Evolutionary conservation across 164 flowering plant genomes (phyloP), one percentile per base, ranked within the genome.

Genomic region (Chimonanthus salicifolius): DNA sequence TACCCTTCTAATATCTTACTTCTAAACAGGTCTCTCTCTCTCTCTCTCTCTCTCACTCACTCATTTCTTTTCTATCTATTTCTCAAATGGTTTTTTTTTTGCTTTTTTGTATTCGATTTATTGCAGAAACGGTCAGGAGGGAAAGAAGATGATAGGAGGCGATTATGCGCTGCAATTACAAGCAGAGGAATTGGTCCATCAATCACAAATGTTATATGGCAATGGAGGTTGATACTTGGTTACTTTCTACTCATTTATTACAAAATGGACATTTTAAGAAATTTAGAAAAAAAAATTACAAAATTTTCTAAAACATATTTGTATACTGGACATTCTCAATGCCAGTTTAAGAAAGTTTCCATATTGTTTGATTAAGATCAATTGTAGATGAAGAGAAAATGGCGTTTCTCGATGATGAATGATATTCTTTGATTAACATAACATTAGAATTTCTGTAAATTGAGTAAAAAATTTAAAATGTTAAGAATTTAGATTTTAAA

Each of bases 1-100:
- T 89, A 89, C 87, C 90, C 93, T 47, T 87, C 94, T 2, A 92
- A 92, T 69, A 77, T 85, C 67, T 85, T 89, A 69, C 84, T 89
- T 62, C 71, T 86, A 16, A 92, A 89, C 88, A 90, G 94, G 97
- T 13, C 6, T 71, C 49, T 49, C 69, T 10, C 48, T 21, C 45
- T 44, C 58, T 33, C 33, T 69, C 43, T 18, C 11, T 20, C 10
- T 18, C 20, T 2, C 51, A 1, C 54, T 47, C 43, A 45, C 47
- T 21, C 20, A 20, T 46, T 64, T n/a, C 50, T 4, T 33, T 43
- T 72, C 7, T 48, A 8, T 21, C 3, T 43, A 47, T 47, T 71
- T 46, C 51, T 62, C 33, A 33, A 1, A 10, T 11, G 2, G 20
- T 0, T 62, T 20, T 47, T 21, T 21, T 47, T 62, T 6, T 33